These are phyloP conservation scores for Saccharomycopsis javanensis DNA, from an alignment of 805 yeast genomes.

Conservation along the genomic window DNA sequence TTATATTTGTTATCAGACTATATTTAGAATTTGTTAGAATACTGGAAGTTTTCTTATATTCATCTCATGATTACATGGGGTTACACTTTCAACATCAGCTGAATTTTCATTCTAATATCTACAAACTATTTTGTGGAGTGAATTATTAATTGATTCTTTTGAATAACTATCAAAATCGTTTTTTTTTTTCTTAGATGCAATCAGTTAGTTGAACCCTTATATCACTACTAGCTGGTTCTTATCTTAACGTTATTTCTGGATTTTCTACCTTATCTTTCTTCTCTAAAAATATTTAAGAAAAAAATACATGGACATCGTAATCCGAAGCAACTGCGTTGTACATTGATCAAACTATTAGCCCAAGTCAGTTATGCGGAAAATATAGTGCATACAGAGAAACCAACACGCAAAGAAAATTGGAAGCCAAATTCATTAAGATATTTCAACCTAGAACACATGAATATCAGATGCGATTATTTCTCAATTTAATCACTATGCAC, in stretches of 20 bases:
- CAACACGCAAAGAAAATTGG: neutral
- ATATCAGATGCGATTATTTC: neutral
- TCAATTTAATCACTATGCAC: neutral
- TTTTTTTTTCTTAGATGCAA: neutral
- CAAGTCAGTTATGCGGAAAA: neutral
- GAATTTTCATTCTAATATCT: neutral
- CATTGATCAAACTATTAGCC: neutral
- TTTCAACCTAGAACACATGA: neutral
- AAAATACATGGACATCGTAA: neutral
- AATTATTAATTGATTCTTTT: neutral
- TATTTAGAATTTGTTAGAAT: no score
- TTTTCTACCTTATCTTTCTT: neutral
- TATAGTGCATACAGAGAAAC: neutral
- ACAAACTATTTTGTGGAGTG: neutral
- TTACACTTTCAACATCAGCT: neutral
- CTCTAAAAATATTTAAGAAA: neutral
- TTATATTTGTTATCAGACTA: no score
- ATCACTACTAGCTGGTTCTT: neutral
- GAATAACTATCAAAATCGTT: neutral
- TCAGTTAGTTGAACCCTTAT: neutral
- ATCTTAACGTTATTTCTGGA: neutral
- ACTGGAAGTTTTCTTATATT: neutral
- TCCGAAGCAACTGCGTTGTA: neutral
- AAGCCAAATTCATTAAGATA: neutral
- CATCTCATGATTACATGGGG: neutral